phyloP scores from a whole-genome alignment of 768 basidiomycete genomes.

The Termitomyces sp. region DNA sequence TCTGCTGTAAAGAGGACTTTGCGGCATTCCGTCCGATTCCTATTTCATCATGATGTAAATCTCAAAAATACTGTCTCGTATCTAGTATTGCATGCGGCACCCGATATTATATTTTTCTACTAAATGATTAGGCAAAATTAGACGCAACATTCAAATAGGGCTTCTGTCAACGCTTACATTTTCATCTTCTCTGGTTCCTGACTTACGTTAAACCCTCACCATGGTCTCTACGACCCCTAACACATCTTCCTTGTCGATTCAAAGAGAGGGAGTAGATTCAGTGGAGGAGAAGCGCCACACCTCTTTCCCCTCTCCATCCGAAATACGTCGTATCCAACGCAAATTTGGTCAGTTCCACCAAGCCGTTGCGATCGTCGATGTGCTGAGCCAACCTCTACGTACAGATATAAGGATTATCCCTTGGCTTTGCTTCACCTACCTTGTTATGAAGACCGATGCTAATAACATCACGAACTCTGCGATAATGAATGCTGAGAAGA shows the following conservation, averaged over 20 bases:
- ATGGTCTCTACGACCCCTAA: not conserved
- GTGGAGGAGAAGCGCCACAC: not conserved
- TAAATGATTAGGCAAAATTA: not conserved
- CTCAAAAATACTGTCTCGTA: not conserved
- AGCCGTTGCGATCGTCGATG: not conserved
- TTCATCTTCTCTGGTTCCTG: too few relatives aligned
- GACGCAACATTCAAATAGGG: not conserved
- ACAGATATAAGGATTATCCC: constrained; percentile 10
- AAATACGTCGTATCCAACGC: constrained; percentile 8
- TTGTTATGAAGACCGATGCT: constrained; percentile 11
- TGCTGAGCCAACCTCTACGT: not conserved
- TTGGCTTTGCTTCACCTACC: constrained; percentile 12
- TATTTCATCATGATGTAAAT: not conserved
- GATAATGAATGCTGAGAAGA: constrained; percentile 10
- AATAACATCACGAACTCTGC: constrained; percentile 12
- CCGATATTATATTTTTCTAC: not conserved
- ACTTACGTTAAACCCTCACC: not conserved
- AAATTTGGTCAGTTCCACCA: constrained; percentile 4
- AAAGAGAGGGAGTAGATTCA: not conserved
- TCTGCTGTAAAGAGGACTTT: not conserved
- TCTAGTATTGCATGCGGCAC: not conserved
- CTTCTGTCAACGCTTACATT: too few relatives aligned
- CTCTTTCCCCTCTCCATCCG: not conserved
- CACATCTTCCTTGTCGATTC: not conserved
- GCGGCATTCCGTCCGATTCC: not conserved